Conservation (phyloP, 768 basidiomycete genomes). For the Infundibulicybe gibba region DNA sequence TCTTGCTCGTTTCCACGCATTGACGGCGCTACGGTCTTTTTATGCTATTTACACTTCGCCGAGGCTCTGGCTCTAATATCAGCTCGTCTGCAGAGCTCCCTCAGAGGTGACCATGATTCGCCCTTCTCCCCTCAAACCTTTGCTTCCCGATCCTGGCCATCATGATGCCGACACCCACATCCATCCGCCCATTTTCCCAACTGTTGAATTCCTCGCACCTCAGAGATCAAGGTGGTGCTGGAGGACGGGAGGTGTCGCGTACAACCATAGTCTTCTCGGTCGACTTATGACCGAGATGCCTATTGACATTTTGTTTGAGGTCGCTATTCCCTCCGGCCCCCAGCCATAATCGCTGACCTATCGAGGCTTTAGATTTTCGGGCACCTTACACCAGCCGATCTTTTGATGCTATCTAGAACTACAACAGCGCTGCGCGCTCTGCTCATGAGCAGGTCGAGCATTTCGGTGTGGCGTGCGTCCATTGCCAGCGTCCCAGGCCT, state of each 20-base stretch:
- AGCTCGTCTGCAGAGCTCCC: too few species aligned
- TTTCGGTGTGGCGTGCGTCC: constrained; percentile 25
- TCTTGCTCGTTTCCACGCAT: too few species aligned
- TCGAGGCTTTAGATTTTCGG: constrained; percentile 25
- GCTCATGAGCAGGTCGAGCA: constrained; percentile 24
- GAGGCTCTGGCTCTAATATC: too few species aligned
- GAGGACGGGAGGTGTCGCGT: not conserved
- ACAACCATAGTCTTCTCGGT: not conserved
- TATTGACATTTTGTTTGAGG: constrained; percentile 19
- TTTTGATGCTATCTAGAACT: constrained; percentile 34
- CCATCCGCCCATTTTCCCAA: too few species aligned
- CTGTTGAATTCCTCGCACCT: too few species aligned
- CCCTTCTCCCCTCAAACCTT: too few species aligned
- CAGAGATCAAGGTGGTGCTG: too few species aligned
- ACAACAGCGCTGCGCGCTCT: constrained; percentile 29
- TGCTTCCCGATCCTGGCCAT: too few species aligned
- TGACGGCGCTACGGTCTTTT: too few species aligned
- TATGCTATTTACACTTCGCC: too few species aligned
- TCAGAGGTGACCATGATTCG: too few species aligned
- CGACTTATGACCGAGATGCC: constrained; percentile 7
- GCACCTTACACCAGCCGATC: constrained; percentile 30
- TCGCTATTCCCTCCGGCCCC: not conserved
- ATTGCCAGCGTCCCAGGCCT: constrained; percentile 20
- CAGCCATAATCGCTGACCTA: not conserved
- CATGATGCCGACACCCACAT: too few species aligned